phyloP scores from a whole-genome alignment of 2,329 filamentous ascomycete genomes.

The Botryotinia globosa region DNA sequence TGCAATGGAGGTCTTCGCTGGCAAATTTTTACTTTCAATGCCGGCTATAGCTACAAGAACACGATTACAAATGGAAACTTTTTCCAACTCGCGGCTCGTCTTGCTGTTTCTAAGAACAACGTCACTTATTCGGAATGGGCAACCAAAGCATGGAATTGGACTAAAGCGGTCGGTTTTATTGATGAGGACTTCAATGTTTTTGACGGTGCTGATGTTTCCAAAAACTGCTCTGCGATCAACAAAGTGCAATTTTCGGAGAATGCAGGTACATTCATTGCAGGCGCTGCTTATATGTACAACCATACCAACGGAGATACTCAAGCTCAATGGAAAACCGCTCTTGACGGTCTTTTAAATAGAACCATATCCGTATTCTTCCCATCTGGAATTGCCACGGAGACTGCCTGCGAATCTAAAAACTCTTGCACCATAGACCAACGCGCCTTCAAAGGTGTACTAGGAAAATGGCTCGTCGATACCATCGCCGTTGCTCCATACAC shows the following conservation, averaged over 20 bases:
- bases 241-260: constrained; percentile 67
- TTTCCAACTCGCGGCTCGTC: constrained; percentile 64
- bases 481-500: constrained; percentile 62
- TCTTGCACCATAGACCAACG: constrained; percentile 70
- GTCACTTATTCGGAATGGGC: constrained; percentile 62
- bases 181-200: constrained; percentile 60
- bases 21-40: constrained; percentile 74
- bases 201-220: constrained; percentile 56
- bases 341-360: constrained; percentile 54
- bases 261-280: constrained; percentile 59
- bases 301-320: constrained; percentile 22
- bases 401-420: constrained; percentile 58
- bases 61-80: constrained; percentile 59
- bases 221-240: constrained; percentile 59
- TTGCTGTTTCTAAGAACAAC: constrained; percentile 69
- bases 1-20: constrained; percentile 71
- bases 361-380: constrained; percentile 53
- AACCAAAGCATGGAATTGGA: constrained; percentile 61
- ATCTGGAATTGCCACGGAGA: constrained; percentile 60
- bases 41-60: constrained; percentile 75
- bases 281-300: constrained; percentile 68
- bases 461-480: constrained; percentile 61
- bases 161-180: constrained; percentile 53
- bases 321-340: constrained; percentile 50
- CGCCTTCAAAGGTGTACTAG: constrained; percentile 69